Conservation (phyloP, 192 early-diverging fungal species). For the Endogone sp. region DNA sequence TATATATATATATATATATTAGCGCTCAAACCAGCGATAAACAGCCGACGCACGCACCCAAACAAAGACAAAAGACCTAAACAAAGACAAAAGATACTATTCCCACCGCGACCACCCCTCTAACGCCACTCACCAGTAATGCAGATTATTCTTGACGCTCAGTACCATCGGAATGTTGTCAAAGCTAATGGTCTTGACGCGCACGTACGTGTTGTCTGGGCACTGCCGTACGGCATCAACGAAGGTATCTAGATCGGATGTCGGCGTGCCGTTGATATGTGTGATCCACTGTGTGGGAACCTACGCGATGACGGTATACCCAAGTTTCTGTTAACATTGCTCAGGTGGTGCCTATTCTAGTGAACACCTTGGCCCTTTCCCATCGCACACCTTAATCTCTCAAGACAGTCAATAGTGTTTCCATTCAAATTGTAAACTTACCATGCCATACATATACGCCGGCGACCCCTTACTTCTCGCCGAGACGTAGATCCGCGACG, state of each 20-base stretch:
- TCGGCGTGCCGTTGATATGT: conserved; percentile 59
- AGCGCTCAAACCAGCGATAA: neutral
- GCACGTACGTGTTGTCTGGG: conserved; percentile 61
- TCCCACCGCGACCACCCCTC: no score
- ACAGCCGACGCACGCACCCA: neutral
- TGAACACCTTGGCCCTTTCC: no score
- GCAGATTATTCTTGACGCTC: conserved; percentile 63
- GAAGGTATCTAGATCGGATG: conserved; percentile 58
- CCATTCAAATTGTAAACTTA: conserved; percentile 17
- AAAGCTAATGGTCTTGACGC: conserved; percentile 72
- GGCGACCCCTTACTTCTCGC: conserved; percentile 53
- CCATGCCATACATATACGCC: conserved; percentile 60
- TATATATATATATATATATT: neutral
- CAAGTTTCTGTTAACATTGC: neutral
- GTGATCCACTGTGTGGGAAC: conserved; percentile 69
- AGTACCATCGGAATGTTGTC: conserved; percentile 74
- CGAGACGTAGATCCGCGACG: conserved; percentile 63
- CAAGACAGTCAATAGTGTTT: no score
- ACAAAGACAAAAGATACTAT: neutral
- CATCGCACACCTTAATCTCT: no score
- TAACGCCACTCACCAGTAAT: conserved; percentile 56
- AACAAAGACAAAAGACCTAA: no score
- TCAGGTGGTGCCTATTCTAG: neutral
- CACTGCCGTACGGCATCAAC: conserved; percentile 51
- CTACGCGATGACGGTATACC: neutral